Evolutionary conservation across 2,329 filamentous ascomycete genomes (phyloP), one percentile per base, ranked within the genome.

Genomic region (Cladophialophora yegresii): DNA sequence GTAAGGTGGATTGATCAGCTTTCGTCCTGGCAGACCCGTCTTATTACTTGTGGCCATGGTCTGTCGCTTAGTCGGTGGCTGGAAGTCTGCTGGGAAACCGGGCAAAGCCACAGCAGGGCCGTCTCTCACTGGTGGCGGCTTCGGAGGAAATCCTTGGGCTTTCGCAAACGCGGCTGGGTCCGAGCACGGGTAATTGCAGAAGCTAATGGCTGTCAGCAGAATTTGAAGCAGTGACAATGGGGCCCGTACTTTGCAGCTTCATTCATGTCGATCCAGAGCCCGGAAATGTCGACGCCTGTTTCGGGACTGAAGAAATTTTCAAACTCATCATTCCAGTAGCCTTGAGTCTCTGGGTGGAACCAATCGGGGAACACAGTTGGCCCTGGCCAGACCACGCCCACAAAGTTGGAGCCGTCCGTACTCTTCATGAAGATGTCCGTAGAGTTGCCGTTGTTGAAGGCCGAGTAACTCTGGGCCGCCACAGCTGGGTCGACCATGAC

Each of bases 241-340:
- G n/a, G 6, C n/a, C 23, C 36, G 32, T 58, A 66, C 68, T 81
- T 82, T 4, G 80, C 76, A 2, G 79, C 81, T 71, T 87, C 84
- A 64, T 86, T 87, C 84, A 89, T 85, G 70, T 91, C 89, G 69
- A 91, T 90, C 88, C 89, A 93, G 1, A 93, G 79, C 1, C 84
- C 90, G 66, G 93, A 90, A 55, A 93, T 88, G 68, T 93, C 85
- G 16, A 93, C 81, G 32, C 90, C 90, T 1, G 77, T 81, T 0
- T 86, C 79, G 0, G 83, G 76, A 65, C 82, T 75, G 77, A 93
- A 92, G 78, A 91, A 91, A 0, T 72, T 74, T 0, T 73, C 75
- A 70, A 93, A 88, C 72, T 93, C 84, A 4, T 81, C 80, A 68
- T 86, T 86, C 90, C 90, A 93, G 75, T 87, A 95, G 0, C 77